These are phyloP conservation scores for Saccharomycopsis vini DNA, from an alignment of 805 yeast species.

Conservation along the genomic window DNA sequence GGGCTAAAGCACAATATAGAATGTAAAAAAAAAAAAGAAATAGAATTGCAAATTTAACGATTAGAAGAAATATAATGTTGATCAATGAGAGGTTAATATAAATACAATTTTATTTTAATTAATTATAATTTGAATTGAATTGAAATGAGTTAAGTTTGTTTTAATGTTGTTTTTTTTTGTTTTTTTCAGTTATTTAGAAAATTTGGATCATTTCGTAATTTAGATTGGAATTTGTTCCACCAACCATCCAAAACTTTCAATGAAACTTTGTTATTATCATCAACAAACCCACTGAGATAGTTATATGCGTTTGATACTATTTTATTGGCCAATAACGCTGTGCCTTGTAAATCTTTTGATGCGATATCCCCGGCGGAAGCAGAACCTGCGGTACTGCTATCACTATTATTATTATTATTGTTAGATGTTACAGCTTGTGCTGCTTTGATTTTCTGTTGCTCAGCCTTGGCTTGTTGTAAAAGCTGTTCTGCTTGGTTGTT, in stretches of 20 bases:
- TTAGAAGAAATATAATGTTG: no score
- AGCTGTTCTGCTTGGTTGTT: constrained; percentile 53
- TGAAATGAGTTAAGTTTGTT: no score
- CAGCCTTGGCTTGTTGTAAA: constrained; percentile 35
- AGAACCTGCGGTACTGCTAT: not conserved
- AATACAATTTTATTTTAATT: no score
- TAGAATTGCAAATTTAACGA: no score
- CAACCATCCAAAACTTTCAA: constrained; percentile 84
- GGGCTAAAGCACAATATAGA: no score
- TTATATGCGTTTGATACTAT: constrained; percentile 91
- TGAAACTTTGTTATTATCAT: constrained; percentile 69
- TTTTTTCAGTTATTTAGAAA: constrained; percentile 61
- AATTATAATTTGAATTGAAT: not conserved
- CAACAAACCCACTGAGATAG: constrained; percentile 80
- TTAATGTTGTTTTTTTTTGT: no score
- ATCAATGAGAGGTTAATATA: no score
- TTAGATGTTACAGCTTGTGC: not conserved
- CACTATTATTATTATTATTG: not conserved
- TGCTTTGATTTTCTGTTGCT: constrained; percentile 20
- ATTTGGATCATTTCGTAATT: constrained; percentile 71
- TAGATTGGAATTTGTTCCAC: constrained; percentile 86
- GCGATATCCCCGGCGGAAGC: constrained; percentile 1
- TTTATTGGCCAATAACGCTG: constrained; percentile 62
- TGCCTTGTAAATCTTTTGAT: constrained; percentile 3
- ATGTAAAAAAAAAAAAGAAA: no score